Evolutionary conservation across 2,329 filamentous ascomycete genomes (phyloP), one percentile per base, ranked within the genome.

Genomic region (Microascus cirrosus): DNA sequence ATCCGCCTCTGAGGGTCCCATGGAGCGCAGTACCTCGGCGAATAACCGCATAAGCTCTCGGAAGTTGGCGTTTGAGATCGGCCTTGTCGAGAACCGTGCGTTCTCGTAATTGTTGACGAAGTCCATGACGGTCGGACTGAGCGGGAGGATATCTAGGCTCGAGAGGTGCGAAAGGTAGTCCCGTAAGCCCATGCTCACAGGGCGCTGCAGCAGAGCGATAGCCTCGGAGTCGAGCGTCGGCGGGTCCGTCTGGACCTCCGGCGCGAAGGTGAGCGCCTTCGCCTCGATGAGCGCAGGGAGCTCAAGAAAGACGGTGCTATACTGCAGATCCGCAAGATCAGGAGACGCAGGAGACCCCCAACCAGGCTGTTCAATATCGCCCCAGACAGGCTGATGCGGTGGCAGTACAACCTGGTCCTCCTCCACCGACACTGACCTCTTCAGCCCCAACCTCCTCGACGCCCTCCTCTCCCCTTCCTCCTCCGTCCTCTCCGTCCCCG

Each of bases 231-330:
- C 86, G 1, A 88, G 80, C n/a, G 52, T 4, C 18, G 72, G 73
- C 10, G 73, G 71, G 2, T 70, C 51, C 11, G n/a, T 70, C 39
- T 69, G 74, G 62, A 73, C 76, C 0, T 77, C 75, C 34, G 86
- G 90, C 0, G 88, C 90, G 42, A 96, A 80, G 0, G 89, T 91
- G n/a, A 96, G 83, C 1, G 91, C 93, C 69, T 93, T 93, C 11
- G 90, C 93, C 74, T 97, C 93, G 61, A 97, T 89, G 32, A 97
- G 78, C 67, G 95, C 87, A 1, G 92, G 90, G 25, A 99, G 77
- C 70, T 97, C 93, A 42, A 81, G 79, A 20, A 96, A 77, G 25
- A 99, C 90, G 1, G 84, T 84, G 64, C 79, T 80, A 70, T 95
- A 97, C 62, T 95, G 85, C n/a, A 97, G 73, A 66, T 90, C 84